Percentiles rank a stretch among this genome's conserved stretches.
Conservation (phyloP, 768 basidiomycete species). For the Mycena kentingensis region DNA sequence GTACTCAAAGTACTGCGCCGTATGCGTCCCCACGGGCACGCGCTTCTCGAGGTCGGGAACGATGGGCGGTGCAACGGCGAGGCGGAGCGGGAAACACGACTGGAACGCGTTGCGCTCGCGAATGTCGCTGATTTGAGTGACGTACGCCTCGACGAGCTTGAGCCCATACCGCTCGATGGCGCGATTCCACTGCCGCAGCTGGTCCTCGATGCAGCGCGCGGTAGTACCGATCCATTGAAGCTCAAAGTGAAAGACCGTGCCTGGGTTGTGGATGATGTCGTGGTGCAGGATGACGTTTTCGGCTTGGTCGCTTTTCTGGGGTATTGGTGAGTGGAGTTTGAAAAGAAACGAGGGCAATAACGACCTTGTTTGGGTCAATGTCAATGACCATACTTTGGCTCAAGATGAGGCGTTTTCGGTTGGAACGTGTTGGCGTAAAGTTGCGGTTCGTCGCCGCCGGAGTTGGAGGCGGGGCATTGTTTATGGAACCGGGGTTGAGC, state of each 20-base stretch:
- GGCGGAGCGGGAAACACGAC: slow-evolving; percentile 80
- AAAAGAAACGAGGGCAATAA: slow-evolving; percentile 2
- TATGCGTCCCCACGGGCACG: slow-evolving; percentile 66
- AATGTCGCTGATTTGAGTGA: slow-evolving; percentile 88
- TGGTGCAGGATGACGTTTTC: slow-evolving; percentile 89
- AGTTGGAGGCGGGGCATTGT: slow-evolving; percentile 21
- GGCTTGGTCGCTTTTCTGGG: slow-evolving; percentile 81
- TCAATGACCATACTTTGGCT: slow-evolving; percentile 93
- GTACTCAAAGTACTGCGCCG: slow-evolving; percentile 78
- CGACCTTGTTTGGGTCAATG: slow-evolving; percentile 74
- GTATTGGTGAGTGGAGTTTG: slow-evolving; percentile 1
- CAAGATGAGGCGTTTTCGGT: slow-evolving; percentile 66
- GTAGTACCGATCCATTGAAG: slow-evolving; percentile 97
- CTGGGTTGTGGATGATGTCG: slow-evolving; percentile 93
- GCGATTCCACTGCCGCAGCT: slow-evolving; percentile 77
- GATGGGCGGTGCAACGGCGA: slow-evolving; percentile 75
- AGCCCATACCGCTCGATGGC: slow-evolving; percentile 88
- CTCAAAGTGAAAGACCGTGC: slow-evolving; percentile 96
- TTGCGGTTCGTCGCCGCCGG: slow-evolving; percentile 37
- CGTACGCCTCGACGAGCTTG: slow-evolving; percentile 90
- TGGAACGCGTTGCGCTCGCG: slow-evolving; percentile 87
- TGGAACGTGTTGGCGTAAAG: slow-evolving; percentile 45
- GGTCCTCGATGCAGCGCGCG: slow-evolving; percentile 87
- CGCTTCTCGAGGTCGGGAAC: slow-evolving; percentile 67
- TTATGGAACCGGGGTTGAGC: slow-evolving; percentile 30